These are phyloP conservation scores for Bipolaris gigantea DNA, from an alignment of 2,329 filamentous ascomycete species.

Conservation along the genomic window DNA sequence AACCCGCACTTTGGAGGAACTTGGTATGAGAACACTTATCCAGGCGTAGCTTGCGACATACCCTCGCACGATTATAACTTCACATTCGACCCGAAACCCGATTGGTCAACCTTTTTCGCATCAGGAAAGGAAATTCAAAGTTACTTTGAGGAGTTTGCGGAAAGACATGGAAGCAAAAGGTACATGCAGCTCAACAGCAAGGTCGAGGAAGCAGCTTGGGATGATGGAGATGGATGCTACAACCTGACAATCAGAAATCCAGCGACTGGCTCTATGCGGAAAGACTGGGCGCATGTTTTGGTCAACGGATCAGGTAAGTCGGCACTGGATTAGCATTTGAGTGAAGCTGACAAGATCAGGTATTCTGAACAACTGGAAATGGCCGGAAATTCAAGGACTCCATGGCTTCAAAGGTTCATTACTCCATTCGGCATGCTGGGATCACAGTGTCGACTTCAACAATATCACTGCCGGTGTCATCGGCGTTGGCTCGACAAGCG, in stretches of 20 bases:
- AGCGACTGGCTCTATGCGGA: constrained; percentile 36
- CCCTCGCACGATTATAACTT: constrained; percentile 63
- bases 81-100: constrained; percentile 61
- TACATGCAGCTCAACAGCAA: constrained; percentile 53
- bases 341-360: constrained; percentile 47
- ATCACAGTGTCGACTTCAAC: constrained; percentile 44
- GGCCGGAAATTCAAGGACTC: constrained; percentile 49
- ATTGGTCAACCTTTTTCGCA: constrained; percentile 57
- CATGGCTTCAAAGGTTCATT: constrained; percentile 49
- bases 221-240: constrained; percentile 47
- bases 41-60: constrained; percentile 41
- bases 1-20: constrained; percentile 37
- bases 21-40: constrained; percentile 43
- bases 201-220: constrained; percentile 50
- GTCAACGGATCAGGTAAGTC: constrained; percentile 49
- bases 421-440: constrained; percentile 50
- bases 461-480: constrained; percentile 39
- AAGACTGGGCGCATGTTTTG: constrained; percentile 46
- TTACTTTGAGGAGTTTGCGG: constrained; percentile 55
- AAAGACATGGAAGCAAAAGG: constrained; percentile 59
- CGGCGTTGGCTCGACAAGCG: constrained; percentile 38
- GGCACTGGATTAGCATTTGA: constrained; percentile 10
- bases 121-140: constrained; percentile 53
- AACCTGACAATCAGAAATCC: constrained; percentile 44
- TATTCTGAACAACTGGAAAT: constrained; percentile 51